phyloP scores from a whole-genome alignment of 495 filamentous ascomycete genomes.

The Cercophora samala region DNA sequence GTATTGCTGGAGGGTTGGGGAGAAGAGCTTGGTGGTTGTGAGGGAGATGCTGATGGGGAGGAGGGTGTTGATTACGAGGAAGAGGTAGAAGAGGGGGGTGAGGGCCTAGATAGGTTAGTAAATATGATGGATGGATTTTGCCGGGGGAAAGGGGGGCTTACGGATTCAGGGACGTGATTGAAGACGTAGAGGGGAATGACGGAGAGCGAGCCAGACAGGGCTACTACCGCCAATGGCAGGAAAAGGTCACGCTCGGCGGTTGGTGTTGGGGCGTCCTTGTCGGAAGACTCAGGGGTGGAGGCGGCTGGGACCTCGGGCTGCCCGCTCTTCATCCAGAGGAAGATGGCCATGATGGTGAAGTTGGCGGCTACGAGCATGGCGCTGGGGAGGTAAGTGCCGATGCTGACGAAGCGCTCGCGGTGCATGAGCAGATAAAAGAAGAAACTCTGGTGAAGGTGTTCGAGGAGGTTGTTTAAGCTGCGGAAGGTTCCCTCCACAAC shows the following conservation, averaged over 20 bases:
- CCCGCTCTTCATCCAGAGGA: conserved; percentile 85
- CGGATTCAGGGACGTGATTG: conserved; percentile 65
- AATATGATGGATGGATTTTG: not conserved
- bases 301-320: conserved; percentile 28
- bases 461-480: conserved; percentile 91
- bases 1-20: conserved; percentile 64
- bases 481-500: conserved; percentile 85
- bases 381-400: conserved; percentile 94
- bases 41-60: conserved; percentile 58
- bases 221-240: conserved; percentile 70
- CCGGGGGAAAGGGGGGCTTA: conserved; percentile 41
- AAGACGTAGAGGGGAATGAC: conserved; percentile 83
- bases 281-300: conserved; percentile 23
- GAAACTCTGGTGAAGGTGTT: conserved; percentile 97
- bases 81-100: conserved; percentile 53
- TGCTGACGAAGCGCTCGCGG: conserved; percentile 88
- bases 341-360: conserved; percentile 93
- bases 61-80: conserved; percentile 55
- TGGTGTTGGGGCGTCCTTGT: conserved; percentile 18
- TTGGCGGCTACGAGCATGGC: conserved; percentile 93
- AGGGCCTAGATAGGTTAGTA: conserved; percentile 49
- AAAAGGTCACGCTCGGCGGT: conserved; percentile 70
- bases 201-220: conserved; percentile 70
- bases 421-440: conserved; percentile 98
- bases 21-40: conserved; percentile 45